Evolutionary conservation across 805 yeast species (phyloP).

Genomic region (Candida methanosorbosa): DNA sequence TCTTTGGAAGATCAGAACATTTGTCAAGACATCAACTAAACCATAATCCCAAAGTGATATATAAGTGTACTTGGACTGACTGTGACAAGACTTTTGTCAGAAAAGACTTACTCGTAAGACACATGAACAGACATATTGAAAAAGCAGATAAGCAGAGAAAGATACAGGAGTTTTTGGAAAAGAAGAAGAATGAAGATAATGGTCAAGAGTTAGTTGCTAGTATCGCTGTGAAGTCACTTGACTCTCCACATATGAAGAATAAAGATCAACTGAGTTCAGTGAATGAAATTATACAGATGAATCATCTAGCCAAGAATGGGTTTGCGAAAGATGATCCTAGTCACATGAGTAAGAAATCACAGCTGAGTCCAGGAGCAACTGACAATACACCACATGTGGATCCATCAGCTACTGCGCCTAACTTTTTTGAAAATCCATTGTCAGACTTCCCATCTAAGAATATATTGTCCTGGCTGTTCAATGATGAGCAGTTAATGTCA

Average conservation of each 20-base stretch:
- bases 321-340: too few relatives aligned
- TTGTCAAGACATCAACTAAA: slow-evolving; percentile 55
- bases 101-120: slow-evolving; percentile 42
- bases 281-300: slow-evolving; percentile 14
- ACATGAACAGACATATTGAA: slow-evolving; percentile 37
- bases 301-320: too few relatives aligned
- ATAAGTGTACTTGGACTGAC: slow-evolving; percentile 32
- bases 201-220: neutral
- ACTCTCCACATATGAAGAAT: neutral
- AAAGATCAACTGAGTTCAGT: slow-evolving; percentile 10
- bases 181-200: neutral
- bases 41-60: slow-evolving; percentile 48
- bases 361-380: too few relatives aligned
- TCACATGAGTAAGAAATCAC: too few relatives aligned
- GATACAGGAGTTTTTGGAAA: neutral
- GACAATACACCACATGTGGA: too few relatives aligned
- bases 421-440: neutral
- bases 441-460: neutral
- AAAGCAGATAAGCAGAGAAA: too few relatives aligned
- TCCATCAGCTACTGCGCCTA: neutral
- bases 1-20: slow-evolving; percentile 56
- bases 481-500: slow-evolving; percentile 1
- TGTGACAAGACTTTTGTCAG: slow-evolving; percentile 60
- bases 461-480: slow-evolving; percentile 1
- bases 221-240: neutral